Evolutionary conservation across 148 eudicot species (phyloP), one percentile per base, ranked within the genome.

Genomic region (Pouteria glomerata): DNA sequence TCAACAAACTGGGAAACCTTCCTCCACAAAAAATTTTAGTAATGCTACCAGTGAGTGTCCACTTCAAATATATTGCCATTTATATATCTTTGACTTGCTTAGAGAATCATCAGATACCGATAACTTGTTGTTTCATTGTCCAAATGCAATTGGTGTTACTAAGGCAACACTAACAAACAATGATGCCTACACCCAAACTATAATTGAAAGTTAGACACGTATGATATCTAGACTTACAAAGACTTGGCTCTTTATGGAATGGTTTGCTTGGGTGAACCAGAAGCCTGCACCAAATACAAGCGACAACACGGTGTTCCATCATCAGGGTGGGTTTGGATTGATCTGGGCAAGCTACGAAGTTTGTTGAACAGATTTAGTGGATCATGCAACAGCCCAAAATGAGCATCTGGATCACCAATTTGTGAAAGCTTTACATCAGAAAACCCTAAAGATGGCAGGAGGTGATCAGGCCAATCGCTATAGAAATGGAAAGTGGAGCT

Each of bases 341-440:
- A 84, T 77, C 98, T 89, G n/a, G 97, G 98, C 80, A 94, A 80
- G 74, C 68, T 79, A 21, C 93, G 86, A 59, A 94, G 87, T 84
- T 86, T 94, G 81, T 89, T 78, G 72, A 89, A 94, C 82, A 91
- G 66, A 78, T 89, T 94, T 63, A 76, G 66, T 26, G 98, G 98
- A 78, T 94, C 93, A 59, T 82, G 85, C 72, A 88, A 72, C 50
- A 91, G 80, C 41, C 97, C 97, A 58, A 91, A 94, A 76, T 89
- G 78, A 31, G 98, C 98, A 81, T 94, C 97, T 34, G 96, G 89
- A 42, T 94, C 98, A 4, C 98, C 97, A 65, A 94, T 86, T 73
- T 94, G 97, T 24, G 97, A 94, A 48, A 94, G 88, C 73, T 77
- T 85, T 37, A 91, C 96, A 78, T 91, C 88, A 23, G 96, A 82